A percentile compares a stretch with the other conserved stretches of the same genome.
phyloP scores from a whole-genome alignment of 2,329 filamentous ascomycete genomes.

The Simplicillium aogashimaense region DNA sequence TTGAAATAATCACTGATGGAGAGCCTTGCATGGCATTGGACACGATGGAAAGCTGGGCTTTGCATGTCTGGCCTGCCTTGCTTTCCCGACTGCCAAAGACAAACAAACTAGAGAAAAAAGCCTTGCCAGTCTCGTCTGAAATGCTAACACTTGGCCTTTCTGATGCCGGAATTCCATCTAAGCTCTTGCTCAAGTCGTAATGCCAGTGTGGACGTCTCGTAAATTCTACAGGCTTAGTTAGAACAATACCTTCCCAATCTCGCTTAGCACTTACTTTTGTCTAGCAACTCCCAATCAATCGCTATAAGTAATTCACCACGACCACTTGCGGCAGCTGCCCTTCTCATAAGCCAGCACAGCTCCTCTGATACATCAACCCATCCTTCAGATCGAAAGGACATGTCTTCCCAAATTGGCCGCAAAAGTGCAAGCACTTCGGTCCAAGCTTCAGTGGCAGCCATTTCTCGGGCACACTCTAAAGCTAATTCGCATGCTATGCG shows the following conservation, averaged over 20 bases:
- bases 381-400: slow-evolving; percentile 45
- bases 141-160: slow-evolving; percentile 40
- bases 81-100: slow-evolving; percentile 48
- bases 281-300: slow-evolving; percentile 56
- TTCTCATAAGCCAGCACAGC: slow-evolving; percentile 49
- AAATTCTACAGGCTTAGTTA: slow-evolving; percentile 31
- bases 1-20: slow-evolving; percentile 38
- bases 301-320: slow-evolving; percentile 47
- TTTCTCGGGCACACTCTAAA: slow-evolving; percentile 47
- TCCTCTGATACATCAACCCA: slow-evolving; percentile 53
- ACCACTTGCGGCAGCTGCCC: slow-evolving; percentile 41
- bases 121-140: slow-evolving; percentile 38
- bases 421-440: slow-evolving; percentile 43
- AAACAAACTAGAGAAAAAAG: slow-evolving; percentile 45
- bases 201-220: slow-evolving; percentile 44
- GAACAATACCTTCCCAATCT: background rate
- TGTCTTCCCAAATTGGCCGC: slow-evolving; percentile 46
- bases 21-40: slow-evolving; percentile 46
- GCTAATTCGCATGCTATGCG: slow-evolving; percentile 46
- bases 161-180: slow-evolving; percentile 36
- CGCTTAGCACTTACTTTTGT: slow-evolving; percentile 36
- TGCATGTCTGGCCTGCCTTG: slow-evolving; percentile 50
- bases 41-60: slow-evolving; percentile 46
- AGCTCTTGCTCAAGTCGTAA: slow-evolving; percentile 48
- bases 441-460: slow-evolving; percentile 40